Percentiles rank a stretch among this genome's conserved stretches.
These are phyloP conservation scores for Friedmanniomyces endolithicus DNA, from an alignment of 495 filamentous ascomycete genomes.

Conservation along the genomic window DNA sequence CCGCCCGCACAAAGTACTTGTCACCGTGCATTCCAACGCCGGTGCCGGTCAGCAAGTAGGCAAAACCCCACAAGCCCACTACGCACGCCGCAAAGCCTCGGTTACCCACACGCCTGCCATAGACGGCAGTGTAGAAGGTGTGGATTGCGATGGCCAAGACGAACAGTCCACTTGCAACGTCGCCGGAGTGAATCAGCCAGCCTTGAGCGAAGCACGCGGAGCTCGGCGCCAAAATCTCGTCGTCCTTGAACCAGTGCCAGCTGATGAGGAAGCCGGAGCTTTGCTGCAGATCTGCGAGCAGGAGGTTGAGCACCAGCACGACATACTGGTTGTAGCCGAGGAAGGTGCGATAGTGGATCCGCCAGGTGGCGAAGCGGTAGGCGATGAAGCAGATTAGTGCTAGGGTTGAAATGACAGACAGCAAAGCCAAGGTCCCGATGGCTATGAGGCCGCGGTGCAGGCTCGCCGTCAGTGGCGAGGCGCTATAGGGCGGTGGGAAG, in stretches of 20 bases:
- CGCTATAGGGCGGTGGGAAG: slow-evolving; percentile 26
- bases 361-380: slow-evolving; percentile 27
- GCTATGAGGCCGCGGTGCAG: slow-evolving; percentile 24
- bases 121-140: slow-evolving; percentile 52
- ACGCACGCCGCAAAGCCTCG: slow-evolving; percentile 41
- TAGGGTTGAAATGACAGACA: slow-evolving; percentile 25
- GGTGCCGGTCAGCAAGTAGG: slow-evolving; percentile 44
- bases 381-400: slow-evolving; percentile 25
- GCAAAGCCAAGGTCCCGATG: slow-evolving; percentile 21
- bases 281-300: slow-evolving; percentile 64
- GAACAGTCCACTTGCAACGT: slow-evolving; percentile 57
- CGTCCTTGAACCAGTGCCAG: slow-evolving; percentile 43
- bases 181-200: slow-evolving; percentile 58
- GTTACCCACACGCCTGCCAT: slow-evolving; percentile 44
- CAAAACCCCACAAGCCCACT: slow-evolving; percentile 44
- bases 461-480: slow-evolving; percentile 19
- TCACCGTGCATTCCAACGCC: slow-evolving; percentile 42
- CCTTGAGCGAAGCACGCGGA: slow-evolving; percentile 55
- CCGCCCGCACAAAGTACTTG: slow-evolving; percentile 37
- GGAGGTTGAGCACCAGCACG: slow-evolving; percentile 58
- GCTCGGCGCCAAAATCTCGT: slow-evolving; percentile 44
- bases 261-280: slow-evolving; percentile 55
- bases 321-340: slow-evolving; percentile 57
- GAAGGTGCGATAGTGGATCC: slow-evolving; percentile 25
- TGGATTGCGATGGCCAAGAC: slow-evolving; percentile 35